Evolutionary conservation across 768 basidiomycete genomes (phyloP), one percentile per base, ranked within the genome.

Genomic region (Psilocybe cubensis): DNA sequence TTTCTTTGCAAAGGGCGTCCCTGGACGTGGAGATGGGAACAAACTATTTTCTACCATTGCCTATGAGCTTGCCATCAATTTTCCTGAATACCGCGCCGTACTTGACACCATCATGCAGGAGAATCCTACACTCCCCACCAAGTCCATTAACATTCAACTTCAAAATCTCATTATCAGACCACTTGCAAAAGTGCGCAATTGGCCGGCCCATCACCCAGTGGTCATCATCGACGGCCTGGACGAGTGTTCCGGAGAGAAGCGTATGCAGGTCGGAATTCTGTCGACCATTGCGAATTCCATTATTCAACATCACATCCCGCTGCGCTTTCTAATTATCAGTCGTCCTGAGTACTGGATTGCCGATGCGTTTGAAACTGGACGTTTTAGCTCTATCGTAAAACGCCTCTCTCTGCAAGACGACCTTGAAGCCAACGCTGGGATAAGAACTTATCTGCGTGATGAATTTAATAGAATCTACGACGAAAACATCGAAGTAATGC

Each of bases 141-240:
- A 41, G 4, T 49, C 49, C 3, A 40, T 57, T 24, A 28, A 43
- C 2, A 17, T 48, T 28, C 59, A 61, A 38, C 12, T 61, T 12
- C 41, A 12, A 18, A 35, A 33, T 9, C 59, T 61, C 44, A 24
- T 61, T n/a, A 28, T 57, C 1, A 47, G 33, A 5, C 48, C 59
- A 29, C 47, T 61, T 21, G 18, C 11, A 6, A 25, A 27, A 4
- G 8, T 60, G 7, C n/a, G 21, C 4, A n/a, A 18, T 8, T 6
- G 10, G 20, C 27, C 49, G 9, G 23, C 17, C 27, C 29, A 42
- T 17, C 25, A 31, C 31, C 35, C 41, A 3, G 27, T 40, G n/a
- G 44, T 60, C 7, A 44, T 60, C 17, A 57, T 57, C 18, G 59
- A 61, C 35, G 50, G 50, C 24, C 46, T 61, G n/a, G 59, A 61